phyloP scores from a whole-genome alignment of 225 moss, liverwort and hornwort genomes.

The Marchantia paleacea region DNA sequence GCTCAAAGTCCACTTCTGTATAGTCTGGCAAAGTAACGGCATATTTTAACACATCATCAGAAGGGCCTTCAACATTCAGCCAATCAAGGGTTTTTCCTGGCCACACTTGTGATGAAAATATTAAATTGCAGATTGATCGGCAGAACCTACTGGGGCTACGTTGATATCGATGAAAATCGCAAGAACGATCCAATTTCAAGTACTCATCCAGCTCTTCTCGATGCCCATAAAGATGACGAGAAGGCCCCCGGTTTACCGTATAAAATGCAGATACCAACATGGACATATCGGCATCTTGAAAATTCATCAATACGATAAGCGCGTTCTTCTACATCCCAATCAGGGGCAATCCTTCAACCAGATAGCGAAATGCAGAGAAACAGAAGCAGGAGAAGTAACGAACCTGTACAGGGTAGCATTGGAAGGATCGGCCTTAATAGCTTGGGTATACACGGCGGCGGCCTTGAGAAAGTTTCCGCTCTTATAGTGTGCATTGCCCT shows the following conservation, averaged over 20 bases:
- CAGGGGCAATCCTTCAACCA: background rate
- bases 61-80: background rate
- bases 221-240: background rate
- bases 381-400: background rate
- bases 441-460: conserved; percentile 93
- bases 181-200: too few species aligned
- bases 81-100: background rate
- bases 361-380: background rate
- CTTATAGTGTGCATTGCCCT: conserved; percentile 94
- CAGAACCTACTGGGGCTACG: too few species aligned
- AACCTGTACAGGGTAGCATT: conserved; percentile 88
- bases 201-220: too few species aligned
- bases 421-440: conserved; percentile 84
- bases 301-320: background rate
- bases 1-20: background rate
- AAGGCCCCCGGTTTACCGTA: background rate
- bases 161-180: too few species aligned
- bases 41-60: too few species aligned
- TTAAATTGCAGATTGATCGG: too few species aligned
- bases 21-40: background rate
- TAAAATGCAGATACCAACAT: background rate
- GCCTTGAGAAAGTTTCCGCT: conserved; percentile 80
- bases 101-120: background rate
- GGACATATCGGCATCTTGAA: background rate
- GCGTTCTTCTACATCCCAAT: too few species aligned